Conservation (phyloP, 495 filamentous ascomycete species). For the Aspergillus sparsus region DNA sequence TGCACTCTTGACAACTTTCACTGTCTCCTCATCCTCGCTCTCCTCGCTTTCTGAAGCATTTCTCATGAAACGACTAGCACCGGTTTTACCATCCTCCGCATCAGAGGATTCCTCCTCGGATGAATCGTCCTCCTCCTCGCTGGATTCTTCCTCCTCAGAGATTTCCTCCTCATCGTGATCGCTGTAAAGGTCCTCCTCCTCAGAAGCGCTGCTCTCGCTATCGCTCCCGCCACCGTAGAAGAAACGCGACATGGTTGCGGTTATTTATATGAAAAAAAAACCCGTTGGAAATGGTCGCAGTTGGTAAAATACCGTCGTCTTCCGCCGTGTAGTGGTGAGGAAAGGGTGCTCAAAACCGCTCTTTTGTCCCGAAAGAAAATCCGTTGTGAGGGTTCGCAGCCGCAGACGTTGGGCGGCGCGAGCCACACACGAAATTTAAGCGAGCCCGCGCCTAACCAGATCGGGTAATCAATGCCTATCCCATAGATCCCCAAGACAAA, state of each 20-base stretch:
- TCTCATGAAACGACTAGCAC: constrained; percentile 78
- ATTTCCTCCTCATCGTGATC: constrained; percentile 68
- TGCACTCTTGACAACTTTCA: constrained; percentile 87
- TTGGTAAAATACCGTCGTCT: constrained; percentile 14
- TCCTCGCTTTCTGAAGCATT: constrained; percentile 77
- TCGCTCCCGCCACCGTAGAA: constrained; percentile 92
- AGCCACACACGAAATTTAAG: constrained; percentile 57
- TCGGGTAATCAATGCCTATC: constrained; percentile 27
- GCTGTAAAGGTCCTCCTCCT: constrained; percentile 89
- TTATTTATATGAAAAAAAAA: constrained; percentile 22
- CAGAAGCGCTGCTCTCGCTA: constrained; percentile 70
- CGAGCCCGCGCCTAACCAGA: constrained; percentile 49
- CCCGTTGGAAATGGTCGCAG: constrained; percentile 22
- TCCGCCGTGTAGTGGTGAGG: constrained; percentile 12
- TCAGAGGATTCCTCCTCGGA: constrained; percentile 59
- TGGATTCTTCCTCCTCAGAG: constrained; percentile 75
- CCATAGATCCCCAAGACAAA: background rate
- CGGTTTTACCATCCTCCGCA: constrained; percentile 63
- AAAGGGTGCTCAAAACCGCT: constrained; percentile 16
- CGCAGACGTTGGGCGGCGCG: constrained; percentile 38
- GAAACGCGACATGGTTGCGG: constrained; percentile 75
- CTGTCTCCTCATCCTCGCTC: constrained; percentile 77
- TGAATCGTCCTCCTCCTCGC: constrained; percentile 62
- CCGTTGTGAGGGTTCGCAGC: constrained; percentile 41
- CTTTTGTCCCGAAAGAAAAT: constrained; percentile 29